A percentile compares a stretch with the other conserved stretches of the same genome.
These are phyloP conservation scores for Barnettozyma sp. DNA, from an alignment of 805 yeast species.

Conservation along the genomic window DNA sequence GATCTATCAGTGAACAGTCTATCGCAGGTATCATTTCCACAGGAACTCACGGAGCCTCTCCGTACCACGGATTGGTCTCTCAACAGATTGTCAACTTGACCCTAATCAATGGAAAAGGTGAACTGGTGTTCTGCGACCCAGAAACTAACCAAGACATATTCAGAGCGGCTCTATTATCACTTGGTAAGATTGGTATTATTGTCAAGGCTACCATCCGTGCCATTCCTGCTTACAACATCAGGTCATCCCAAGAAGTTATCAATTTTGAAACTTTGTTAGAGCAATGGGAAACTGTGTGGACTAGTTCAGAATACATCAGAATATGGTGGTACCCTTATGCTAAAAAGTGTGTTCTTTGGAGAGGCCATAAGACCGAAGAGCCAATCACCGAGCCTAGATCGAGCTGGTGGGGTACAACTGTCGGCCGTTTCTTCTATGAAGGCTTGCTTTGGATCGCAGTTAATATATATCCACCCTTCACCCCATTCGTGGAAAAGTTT, in stretches of 20 bases:
- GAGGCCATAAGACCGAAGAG: conserved; percentile 71
- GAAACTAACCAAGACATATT: conserved; percentile 64
- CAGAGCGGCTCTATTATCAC: conserved; percentile 73
- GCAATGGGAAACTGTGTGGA: conserved; percentile 76
- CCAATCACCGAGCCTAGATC: conserved; percentile 55
- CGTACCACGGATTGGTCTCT: conserved; percentile 83
- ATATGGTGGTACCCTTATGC: conserved; percentile 98
- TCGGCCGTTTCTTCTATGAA: conserved; percentile 79
- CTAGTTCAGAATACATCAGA: conserved; percentile 82
- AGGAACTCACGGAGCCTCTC: conserved; percentile 95
- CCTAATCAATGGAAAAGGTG: conserved; percentile 70
- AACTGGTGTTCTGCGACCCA: conserved; percentile 41
- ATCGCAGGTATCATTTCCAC: conserved; percentile 94
- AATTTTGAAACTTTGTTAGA: conserved; percentile 65
- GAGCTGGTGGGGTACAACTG: conserved; percentile 78
- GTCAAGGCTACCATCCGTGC: conserved; percentile 79
- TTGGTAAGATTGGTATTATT: conserved; percentile 89
- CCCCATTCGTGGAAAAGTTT: conserved; percentile 81
- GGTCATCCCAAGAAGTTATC: conserved; percentile 76
- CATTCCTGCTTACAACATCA: conserved; percentile 76
- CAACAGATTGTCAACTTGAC: conserved; percentile 80
- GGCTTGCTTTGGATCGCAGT: conserved; percentile 73
- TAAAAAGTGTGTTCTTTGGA: conserved; percentile 80
- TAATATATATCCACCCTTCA: conserved; percentile 60
- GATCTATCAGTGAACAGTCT: conserved; percentile 90